Evolutionary conservation across 1,139 yeast genomes (phyloP).

Genomic region (Kodamaea sp.): DNA sequence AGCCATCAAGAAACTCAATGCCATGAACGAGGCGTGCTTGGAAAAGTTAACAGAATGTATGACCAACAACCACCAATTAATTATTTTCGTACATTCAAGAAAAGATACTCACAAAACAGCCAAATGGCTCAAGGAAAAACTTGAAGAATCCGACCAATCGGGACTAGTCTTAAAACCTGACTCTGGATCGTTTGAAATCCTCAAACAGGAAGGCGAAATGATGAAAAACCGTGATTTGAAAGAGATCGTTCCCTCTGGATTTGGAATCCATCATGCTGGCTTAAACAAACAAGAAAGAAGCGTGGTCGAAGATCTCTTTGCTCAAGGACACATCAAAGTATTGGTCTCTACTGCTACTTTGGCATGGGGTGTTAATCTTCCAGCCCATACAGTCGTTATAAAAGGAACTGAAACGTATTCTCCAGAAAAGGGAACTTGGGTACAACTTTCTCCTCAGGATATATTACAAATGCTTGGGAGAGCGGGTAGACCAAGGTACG

Average conservation of each 20-base stretch:
- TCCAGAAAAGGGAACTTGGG: conserved; percentile 88
- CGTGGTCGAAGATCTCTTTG: conserved; percentile 81
- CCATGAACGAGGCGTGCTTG: conserved; percentile 90
- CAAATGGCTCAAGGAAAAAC: conserved; percentile 62
- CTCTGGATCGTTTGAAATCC: conserved; percentile 61
- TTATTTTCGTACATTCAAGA: conserved; percentile 90
- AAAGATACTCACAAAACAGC: conserved; percentile 91
- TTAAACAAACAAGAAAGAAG: conserved; percentile 71
- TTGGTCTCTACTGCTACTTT: conserved; percentile 92
- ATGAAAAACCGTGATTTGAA: conserved; percentile 57
- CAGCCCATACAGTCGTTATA: conserved; percentile 94
- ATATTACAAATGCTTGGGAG: conserved; percentile 94
- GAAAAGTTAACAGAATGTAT: conserved; percentile 76
- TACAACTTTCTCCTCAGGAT: conserved; percentile 89
- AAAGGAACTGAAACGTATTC: conserved; percentile 95
- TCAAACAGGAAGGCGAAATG: conserved; percentile 61
- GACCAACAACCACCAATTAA: conserved; percentile 62
- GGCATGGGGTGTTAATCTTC: conserved; percentile 98
- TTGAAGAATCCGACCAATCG: conserved; percentile 56
- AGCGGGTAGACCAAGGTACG: conserved; percentile 97
- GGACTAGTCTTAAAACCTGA: conserved; percentile 51
- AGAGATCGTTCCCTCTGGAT: conserved; percentile 66
- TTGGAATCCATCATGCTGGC: conserved; percentile 97
- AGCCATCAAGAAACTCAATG: conserved; percentile 73
- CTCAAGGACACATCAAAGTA: conserved; percentile 80